Evolutionary conservation across 257 asterid genomes (phyloP), one percentile per base, ranked within the genome.

Genomic region (Solanum gandarillasii): DNA sequence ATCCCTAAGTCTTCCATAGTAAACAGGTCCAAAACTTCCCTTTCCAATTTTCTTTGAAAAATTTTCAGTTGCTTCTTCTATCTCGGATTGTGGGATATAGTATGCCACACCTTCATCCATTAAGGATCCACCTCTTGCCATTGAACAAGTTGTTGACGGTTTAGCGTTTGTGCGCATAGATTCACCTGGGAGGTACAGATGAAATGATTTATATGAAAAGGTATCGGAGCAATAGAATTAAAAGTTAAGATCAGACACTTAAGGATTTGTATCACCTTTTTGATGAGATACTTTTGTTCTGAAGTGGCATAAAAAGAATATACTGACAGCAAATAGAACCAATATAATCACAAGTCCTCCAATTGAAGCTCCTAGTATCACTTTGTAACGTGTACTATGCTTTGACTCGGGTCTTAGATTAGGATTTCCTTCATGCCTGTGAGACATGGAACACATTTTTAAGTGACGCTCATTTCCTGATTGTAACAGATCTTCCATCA

Each of bases 1-100:
- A 55, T 95, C 99, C 89, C 91, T 91, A 92, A 97, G 88, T 89
- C 92, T 97, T 74, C 99, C 99, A 79, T 97, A 94, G 89, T 92
- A 97, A 46, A 97, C 99, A 4, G 99, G 99, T 62, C 99, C 99
- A 83, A 96, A 95, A 88, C 99, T 96, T 88, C 99, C 99, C 92
- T 96, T 95, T 70, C 99, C 99, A 9, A 97, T 95, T 87, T 92
- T 87, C 93, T 89, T 95, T 23, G 98, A 94, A 88, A 93, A 97
- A 43, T 27, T 43, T 87, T 90, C 87, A 9, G 99, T 95, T 46
- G 99, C 99, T 93, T 92, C 95, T 93, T 97, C 98, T 58, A 97
- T 82, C 86, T 95, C 98, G 31, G 93, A 58, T 83, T 94, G 91
- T 3, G 98, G 95, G 89, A 97, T 93, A 92, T 91, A 95, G 93